These are phyloP conservation scores for Saitozyma sp. DNA, from an alignment of 768 basidiomycete species.

Conservation along the genomic window DNA sequence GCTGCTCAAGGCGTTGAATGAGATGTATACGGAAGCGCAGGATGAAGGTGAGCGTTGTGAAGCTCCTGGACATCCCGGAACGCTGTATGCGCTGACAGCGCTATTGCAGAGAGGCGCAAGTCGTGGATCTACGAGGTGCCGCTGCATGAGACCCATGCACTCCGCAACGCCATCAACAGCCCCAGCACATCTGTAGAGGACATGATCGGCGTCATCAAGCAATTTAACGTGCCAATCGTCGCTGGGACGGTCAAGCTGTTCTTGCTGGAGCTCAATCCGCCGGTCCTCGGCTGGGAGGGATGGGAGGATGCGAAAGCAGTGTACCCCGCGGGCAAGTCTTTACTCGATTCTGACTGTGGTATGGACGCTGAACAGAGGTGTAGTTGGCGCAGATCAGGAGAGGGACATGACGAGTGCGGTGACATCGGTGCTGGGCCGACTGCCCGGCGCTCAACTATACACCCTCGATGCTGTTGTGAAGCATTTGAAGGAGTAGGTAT, in stretches of 20 bases:
- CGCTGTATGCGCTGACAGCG: background rate
- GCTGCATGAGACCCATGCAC: slow-evolving; percentile 74
- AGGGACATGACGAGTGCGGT: slow-evolving; percentile 58
- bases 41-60: slow-evolving; percentile 62
- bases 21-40: slow-evolving; percentile 64
- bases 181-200: slow-evolving; percentile 54
- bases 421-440: slow-evolving; percentile 63
- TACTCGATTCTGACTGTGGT: background rate
- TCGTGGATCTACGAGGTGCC: slow-evolving; percentile 92
- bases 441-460: slow-evolving; percentile 76
- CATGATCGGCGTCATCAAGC: slow-evolving; percentile 62
- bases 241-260: slow-evolving; percentile 84
- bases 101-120: slow-evolving; percentile 70
- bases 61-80: too few species aligned
- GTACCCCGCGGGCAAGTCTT: slow-evolving; percentile 65
- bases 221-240: slow-evolving; percentile 81
- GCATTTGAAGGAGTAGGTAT: slow-evolving; percentile 69
- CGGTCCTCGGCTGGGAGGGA: slow-evolving; percentile 77
- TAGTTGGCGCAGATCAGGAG: slow-evolving; percentile 64
- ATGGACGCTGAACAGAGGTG: slow-evolving; percentile 4
- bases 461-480: slow-evolving; percentile 75
- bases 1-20: slow-evolving; percentile 65
- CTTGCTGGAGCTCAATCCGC: slow-evolving; percentile 86
- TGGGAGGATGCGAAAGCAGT: slow-evolving; percentile 88
- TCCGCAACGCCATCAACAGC: slow-evolving; percentile 78